A percentile compares a stretch with the other conserved stretches of the same genome.
These are phyloP conservation scores for Picea engelmannii DNA, from an alignment of 83 land plant genomes.

Conservation along the genomic window DNA sequence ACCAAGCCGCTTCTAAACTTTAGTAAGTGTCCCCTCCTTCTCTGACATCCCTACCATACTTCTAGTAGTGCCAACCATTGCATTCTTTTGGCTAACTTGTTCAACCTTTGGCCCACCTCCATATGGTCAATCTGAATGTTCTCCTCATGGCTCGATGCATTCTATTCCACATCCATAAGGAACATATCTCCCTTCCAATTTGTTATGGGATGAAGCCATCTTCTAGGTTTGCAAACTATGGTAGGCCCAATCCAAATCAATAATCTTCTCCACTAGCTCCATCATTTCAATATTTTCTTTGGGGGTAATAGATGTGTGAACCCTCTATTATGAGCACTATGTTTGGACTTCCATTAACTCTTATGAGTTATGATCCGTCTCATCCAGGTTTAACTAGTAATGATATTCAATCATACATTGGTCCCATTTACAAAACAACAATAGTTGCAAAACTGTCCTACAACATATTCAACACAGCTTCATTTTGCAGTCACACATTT, in stretches of 20 bases:
- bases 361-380: conserved; percentile 26
- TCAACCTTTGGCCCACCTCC: conserved; percentile 29
- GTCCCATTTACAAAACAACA: no score
- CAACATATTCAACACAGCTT: no score
- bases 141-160: conserved; percentile 19
- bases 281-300: no score
- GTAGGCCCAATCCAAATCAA: no score
- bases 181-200: conserved; percentile 2
- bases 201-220: no score
- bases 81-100: conserved; percentile 24
- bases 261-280: no score
- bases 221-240: no score
- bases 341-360: conserved; percentile 14
- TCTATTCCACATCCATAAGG: conserved; percentile 35
- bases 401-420: no score
- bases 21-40: conserved; percentile 31
- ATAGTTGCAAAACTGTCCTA: no score
- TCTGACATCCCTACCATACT: conserved; percentile 18
- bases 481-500: no score
- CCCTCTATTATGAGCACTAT: conserved; percentile 39
- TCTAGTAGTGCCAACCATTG: conserved; percentile 14
- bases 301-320: conserved; percentile 27
- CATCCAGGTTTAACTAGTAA: conserved; percentile 15
- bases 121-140: conserved; percentile 21
- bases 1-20: conserved; percentile 13